Evolutionary conservation across 192 early-diverging fungal genomes (phyloP).

Genomic region (Thoreauomyces humboldtii): DNA sequence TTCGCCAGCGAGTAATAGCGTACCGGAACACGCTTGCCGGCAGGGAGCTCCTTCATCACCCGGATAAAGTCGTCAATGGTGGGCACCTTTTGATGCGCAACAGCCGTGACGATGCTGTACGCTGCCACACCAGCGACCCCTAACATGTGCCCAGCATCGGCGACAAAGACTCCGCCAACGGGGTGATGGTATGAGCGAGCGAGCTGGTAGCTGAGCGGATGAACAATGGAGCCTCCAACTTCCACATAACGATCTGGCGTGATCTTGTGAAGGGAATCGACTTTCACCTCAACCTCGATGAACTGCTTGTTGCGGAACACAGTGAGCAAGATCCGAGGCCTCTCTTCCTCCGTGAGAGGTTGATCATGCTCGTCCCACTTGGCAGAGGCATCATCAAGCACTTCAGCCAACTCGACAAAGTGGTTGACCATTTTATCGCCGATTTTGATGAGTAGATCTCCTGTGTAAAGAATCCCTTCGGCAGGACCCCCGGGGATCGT

Average conservation of each 20-base stretch:
- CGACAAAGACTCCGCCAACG: constrained; percentile 35
- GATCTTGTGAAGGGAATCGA: constrained; percentile 37
- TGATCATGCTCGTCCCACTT: constrained; percentile 21
- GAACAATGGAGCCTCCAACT: constrained; percentile 70
- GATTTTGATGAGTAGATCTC: constrained; percentile 39
- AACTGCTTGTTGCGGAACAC: constrained; percentile 48
- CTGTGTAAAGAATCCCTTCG: constrained; percentile 48
- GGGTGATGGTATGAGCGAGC: constrained; percentile 34
- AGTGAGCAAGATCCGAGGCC: constrained; percentile 10
- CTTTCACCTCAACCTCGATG: constrained; percentile 32
- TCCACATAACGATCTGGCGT: constrained; percentile 79
- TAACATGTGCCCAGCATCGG: constrained; percentile 39
- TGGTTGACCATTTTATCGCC: constrained; percentile 61
- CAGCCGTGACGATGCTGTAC: constrained; percentile 31
- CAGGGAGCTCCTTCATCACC: constrained; percentile 50
- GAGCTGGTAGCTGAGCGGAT: constrained; percentile 45
- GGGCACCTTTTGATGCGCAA: constrained; percentile 53
- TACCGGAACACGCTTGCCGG: constrained; percentile 30
- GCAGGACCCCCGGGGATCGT: constrained; percentile 60
- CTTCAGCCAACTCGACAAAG: constrained; percentile 66
- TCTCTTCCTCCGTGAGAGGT: constrained; percentile 5
- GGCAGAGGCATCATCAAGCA: constrained; percentile 47
- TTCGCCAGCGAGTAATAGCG: constrained; percentile 30
- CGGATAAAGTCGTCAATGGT: constrained; percentile 70
- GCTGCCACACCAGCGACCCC: constrained; percentile 35